phyloP scores from a whole-genome alignment of 1,284 basidiomycete genomes.

The Cryptococcus amylolentus region DNA sequence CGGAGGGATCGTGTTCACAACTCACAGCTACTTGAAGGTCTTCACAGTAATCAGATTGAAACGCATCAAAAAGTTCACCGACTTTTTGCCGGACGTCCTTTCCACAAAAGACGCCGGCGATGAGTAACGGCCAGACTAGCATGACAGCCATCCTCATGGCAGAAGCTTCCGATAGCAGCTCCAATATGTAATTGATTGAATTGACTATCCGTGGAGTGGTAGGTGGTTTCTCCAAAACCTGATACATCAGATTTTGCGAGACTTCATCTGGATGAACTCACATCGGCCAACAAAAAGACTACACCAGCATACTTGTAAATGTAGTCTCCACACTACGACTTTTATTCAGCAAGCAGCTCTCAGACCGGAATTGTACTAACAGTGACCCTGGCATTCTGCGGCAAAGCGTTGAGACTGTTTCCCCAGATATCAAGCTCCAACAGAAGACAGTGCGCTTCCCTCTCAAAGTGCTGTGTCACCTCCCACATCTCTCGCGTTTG shows the following conservation, averaged over 20 bases:
- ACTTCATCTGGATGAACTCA: slow-evolving; percentile 10
- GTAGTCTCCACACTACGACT: slow-evolving; percentile 32
- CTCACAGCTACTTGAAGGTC: slow-evolving; percentile 36
- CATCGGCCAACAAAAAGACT: slow-evolving; percentile 31
- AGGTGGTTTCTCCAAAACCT: slow-evolving; percentile 28
- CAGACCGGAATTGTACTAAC: slow-evolving; percentile 15
- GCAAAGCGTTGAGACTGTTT: slow-evolving; percentile 26
- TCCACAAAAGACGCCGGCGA: slow-evolving; percentile 26
- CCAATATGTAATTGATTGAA: slow-evolving; percentile 28
- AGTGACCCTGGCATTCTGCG: slow-evolving; percentile 32
- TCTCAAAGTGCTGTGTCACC: slow-evolving; percentile 22
- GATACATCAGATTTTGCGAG: background rate
- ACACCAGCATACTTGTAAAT: slow-evolving; percentile 37
- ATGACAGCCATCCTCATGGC: slow-evolving; percentile 35
- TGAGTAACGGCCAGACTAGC: slow-evolving; percentile 38
- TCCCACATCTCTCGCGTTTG: slow-evolving; percentile 24
- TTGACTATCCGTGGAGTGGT: slow-evolving; percentile 19
- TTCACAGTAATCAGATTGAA: slow-evolving; percentile 31
- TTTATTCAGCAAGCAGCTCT: background rate
- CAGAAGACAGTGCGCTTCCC: slow-evolving; percentile 22
- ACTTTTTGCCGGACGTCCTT: slow-evolving; percentile 18
- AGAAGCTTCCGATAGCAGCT: slow-evolving; percentile 31
- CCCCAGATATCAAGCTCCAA: slow-evolving; percentile 38
- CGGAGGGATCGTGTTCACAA: background rate
- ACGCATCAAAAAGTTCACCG: slow-evolving; percentile 22